A percentile compares a stretch with the other conserved stretches of the same genome.
Conservation (phyloP, 306 rosid genomes). For the Trifolium pratense region DNA sequence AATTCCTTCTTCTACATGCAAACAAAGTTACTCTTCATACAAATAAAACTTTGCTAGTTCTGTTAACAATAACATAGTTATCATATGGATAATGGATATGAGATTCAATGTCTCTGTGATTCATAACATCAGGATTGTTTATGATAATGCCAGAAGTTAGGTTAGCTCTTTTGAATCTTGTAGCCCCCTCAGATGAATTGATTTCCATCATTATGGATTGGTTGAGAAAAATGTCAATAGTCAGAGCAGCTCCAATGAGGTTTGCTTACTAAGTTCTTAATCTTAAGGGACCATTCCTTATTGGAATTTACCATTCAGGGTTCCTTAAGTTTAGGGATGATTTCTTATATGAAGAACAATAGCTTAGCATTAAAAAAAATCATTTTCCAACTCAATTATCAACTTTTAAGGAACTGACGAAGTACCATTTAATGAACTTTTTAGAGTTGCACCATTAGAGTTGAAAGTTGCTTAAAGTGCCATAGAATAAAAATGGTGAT, state of each 20-base stretch:
- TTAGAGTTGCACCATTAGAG: not conserved
- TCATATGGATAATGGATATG: not conserved
- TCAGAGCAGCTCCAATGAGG: not conserved
- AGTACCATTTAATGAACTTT: not conserved
- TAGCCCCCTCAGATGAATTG: not conserved
- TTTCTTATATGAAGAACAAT: not conserved
- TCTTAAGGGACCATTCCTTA: not conserved
- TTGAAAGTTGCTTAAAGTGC: not conserved
- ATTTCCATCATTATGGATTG: conserved; percentile 22
- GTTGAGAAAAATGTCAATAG: not conserved
- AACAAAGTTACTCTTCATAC: conserved; percentile 4
- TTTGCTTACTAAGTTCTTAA: not conserved
- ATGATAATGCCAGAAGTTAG: conserved; percentile 25
- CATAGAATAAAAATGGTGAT: not conserved
- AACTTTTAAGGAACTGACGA: not conserved
- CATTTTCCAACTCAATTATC: not conserved
- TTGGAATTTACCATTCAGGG: not conserved
- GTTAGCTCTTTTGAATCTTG: conserved; percentile 17
- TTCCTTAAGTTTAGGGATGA: not conserved
- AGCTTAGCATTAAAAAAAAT: not conserved
- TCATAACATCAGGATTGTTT: conserved; percentile 17
- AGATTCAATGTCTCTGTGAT: conserved; percentile 7
- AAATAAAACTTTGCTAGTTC: conserved; percentile 7
- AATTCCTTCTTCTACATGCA: not conserved
- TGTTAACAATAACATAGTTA: not conserved